Base-by-base conservation (phyloP, 352 stramenopile species). In the Globisporangium spiculum region DNA sequence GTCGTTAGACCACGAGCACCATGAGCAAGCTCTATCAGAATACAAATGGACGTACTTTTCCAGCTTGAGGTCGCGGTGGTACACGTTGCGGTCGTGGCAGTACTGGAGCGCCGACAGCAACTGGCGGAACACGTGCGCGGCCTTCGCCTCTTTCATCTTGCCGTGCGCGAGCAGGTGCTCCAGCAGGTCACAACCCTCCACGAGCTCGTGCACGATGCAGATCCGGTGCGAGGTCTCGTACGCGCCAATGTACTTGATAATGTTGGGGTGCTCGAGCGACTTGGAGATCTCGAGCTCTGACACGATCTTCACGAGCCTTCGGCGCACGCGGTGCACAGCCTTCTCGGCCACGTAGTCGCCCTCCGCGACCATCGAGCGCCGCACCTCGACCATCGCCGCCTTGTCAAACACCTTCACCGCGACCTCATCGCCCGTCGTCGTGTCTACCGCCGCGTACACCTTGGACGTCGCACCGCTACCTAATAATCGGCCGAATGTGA, bases 41-140 rank as follows among this genome's bases (percentile, higher is more conserved):
- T 24, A 6, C 26, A 54, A 18, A 32, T 32, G 26, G 58, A 76
- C 75, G 60, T 70, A 97, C 76, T 98, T 98, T 72, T 98, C 96
- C 38, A 98, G 80, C 75, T 98, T 98, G 50, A 98, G 79, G 72
- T 98, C 96, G 56, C 96, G 91, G 78, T 98, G 96, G 72, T 92
- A 98, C 61, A 98, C 90, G 70, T 94, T 84, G 60, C 81, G 72
- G 2, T 79, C 84, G 73, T 98, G 94, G 69, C 97, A 96, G 72
- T 98, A 98, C 52, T 91, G 79, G n/a, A 98, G 77, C 36, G 92
- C 89, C n/a, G 86, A 93, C 53, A 98, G 80, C 76, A 98, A 89
- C 81, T 98, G 91, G 14, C 65, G 56, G 58, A 91, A 89, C 12
- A 93, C 80, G 22, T 76, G 65, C 52, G 79, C 75, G 4, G 78